These are phyloP conservation scores for Grigorovia yakushimaensis DNA, from an alignment of 805 yeast species.

Conservation along the genomic window DNA sequence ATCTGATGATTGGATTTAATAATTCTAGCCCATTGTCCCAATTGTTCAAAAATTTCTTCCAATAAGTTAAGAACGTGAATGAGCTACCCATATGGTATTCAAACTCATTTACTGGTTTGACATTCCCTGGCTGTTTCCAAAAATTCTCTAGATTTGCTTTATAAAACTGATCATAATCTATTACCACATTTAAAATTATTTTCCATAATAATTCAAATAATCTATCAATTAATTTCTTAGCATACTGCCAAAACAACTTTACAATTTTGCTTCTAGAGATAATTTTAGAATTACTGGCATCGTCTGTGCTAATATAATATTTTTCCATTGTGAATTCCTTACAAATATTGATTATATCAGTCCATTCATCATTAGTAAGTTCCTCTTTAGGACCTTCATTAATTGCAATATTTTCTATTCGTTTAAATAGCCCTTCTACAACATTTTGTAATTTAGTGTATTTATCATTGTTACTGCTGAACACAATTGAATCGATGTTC, in stretches of 20 bases:
- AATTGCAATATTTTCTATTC: not conserved
- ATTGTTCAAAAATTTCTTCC: not conserved
- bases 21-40: not conserved
- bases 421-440: not conserved
- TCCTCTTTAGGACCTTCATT: not conserved
- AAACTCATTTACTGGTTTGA: not conserved
- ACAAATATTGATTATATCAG: not conserved
- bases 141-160: too few species aligned
- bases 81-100: not conserved
- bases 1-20: constrained; percentile 7
- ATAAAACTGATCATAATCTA: not conserved
- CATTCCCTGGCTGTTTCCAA: not conserved
- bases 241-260: not conserved
- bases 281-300: not conserved
- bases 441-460: not conserved
- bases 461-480: not conserved
- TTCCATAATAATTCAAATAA: not conserved
- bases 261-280: not conserved
- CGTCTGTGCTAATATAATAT: not conserved
- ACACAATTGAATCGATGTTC: not conserved
- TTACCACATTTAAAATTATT: not conserved
- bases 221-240: not conserved
- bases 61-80: not conserved
- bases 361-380: not conserved
- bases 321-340: not conserved